phyloP scores from a whole-genome alignment of 2,329 filamentous ascomycete genomes.

The Fusarium falciforme region DNA sequence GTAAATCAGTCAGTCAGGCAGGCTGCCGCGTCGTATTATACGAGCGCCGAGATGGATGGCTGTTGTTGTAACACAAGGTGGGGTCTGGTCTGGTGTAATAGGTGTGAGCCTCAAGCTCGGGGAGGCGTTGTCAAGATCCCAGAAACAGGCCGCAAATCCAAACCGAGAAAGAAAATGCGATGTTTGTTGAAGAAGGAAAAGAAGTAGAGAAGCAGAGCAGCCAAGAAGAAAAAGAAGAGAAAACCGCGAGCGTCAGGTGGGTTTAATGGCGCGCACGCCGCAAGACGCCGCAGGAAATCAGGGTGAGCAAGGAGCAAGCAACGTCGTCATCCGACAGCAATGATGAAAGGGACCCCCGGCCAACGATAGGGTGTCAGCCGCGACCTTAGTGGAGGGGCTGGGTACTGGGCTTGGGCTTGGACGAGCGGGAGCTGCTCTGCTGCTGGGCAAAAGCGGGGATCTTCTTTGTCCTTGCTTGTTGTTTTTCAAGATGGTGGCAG shows the following conservation, averaged over 20 bases:
- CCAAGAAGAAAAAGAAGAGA: slow-evolving; percentile 22
- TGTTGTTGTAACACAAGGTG: slow-evolving; percentile 34
- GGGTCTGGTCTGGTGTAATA: slow-evolving; percentile 27
- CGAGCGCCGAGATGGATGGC: slow-evolving; percentile 9
- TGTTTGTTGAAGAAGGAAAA: slow-evolving; percentile 27
- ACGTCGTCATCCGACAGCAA: slow-evolving; percentile 47
- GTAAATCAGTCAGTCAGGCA: slow-evolving; percentile 22
- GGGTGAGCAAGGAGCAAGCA: slow-evolving; percentile 39
- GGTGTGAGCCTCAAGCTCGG: slow-evolving; percentile 31
- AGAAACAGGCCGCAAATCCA: slow-evolving; percentile 18
- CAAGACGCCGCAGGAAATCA: slow-evolving; percentile 40
- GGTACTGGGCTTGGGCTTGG: slow-evolving; percentile 4
- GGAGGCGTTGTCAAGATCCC: slow-evolving; percentile 19
- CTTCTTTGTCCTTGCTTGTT: slow-evolving; percentile 15
- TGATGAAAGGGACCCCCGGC: slow-evolving; percentile 41
- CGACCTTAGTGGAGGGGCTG: slow-evolving; percentile 44
- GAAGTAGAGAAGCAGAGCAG: slow-evolving; percentile 11
- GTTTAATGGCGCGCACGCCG: slow-evolving; percentile 43
- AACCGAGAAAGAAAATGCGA: slow-evolving; percentile 24
- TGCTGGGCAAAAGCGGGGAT: slow-evolving; percentile 39
- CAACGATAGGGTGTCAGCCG: slow-evolving; percentile 44
- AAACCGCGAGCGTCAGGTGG: slow-evolving; percentile 42
- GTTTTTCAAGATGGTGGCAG: slow-evolving; percentile 34
- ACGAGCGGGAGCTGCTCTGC: slow-evolving; percentile 1
- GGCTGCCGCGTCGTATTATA: slow-evolving; percentile 17